phyloP scores from a whole-genome alignment of 352 stramenopile species.

The Pythium aristosporum region DNA sequence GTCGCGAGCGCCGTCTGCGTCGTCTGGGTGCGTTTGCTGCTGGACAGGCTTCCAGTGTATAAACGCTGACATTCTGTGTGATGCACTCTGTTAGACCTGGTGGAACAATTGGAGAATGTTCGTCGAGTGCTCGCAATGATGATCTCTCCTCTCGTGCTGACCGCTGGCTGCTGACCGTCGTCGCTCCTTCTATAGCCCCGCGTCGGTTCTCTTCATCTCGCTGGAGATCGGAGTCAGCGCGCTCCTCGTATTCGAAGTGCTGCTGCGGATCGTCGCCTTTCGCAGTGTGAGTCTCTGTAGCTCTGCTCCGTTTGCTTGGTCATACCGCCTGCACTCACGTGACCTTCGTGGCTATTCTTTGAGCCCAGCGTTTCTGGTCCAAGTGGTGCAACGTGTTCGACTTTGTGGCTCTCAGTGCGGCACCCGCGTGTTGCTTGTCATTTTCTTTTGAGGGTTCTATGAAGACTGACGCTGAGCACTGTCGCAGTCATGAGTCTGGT shows the following conservation, averaged over 20 bases:
- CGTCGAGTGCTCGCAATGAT: background rate
- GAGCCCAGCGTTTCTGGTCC: constrained; percentile 67
- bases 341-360: background rate
- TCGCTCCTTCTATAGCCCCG: constrained; percentile 35
- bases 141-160: background rate
- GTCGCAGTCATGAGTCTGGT: constrained; percentile 71
- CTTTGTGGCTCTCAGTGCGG: constrained; percentile 61
- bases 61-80: background rate
- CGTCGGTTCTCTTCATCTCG: constrained; percentile 77
- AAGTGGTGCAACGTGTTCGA: constrained; percentile 89
- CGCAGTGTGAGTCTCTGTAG: constrained; percentile 43
- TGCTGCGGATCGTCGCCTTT: constrained; percentile 81
- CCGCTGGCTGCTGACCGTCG: background rate
- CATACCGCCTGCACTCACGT: background rate
- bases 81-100: constrained; percentile 40
- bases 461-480: background rate
- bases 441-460: background rate
- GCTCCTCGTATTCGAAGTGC: constrained; percentile 75
- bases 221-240: constrained; percentile 75
- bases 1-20: constrained; percentile 68
- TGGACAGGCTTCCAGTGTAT: background rate
- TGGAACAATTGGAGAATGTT: constrained; percentile 79
- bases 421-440: background rate
- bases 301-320: background rate
- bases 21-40: constrained; percentile 47